Conservation (phyloP, 345 rosid species). For the Garcia nutans region DNA sequence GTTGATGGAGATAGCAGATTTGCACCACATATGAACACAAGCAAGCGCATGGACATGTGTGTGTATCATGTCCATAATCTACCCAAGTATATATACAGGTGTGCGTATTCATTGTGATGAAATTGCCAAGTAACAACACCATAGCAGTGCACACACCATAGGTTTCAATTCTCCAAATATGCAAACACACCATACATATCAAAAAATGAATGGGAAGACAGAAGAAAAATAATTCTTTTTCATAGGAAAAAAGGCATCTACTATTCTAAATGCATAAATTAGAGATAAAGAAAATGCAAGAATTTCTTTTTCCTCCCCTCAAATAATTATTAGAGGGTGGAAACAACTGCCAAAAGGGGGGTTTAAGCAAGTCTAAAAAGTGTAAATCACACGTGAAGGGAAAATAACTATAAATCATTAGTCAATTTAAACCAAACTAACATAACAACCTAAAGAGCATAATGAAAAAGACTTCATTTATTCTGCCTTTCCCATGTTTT, state of each 20-base stretch:
- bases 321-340: neutral
- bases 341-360: neutral
- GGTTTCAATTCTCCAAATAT: neutral
- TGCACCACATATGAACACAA: neutral
- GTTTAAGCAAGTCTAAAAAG: neutral
- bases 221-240: neutral
- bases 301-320: neutral
- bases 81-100: neutral
- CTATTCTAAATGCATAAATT: neutral
- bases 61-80: neutral
- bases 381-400: too few relatives aligned
- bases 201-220: neutral
- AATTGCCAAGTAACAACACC: neutral
- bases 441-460: neutral
- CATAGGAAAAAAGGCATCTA: neutral
- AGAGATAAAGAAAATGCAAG: too few relatives aligned
- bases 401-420: neutral
- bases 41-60: neutral
- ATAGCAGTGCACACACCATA: neutral
- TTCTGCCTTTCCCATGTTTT: neutral
- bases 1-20: neutral
- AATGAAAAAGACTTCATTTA: neutral
- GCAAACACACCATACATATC: neutral
- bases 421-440: neutral
- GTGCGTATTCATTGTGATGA: neutral